These are phyloP conservation scores for Ganoderma leucocontextum DNA, from an alignment of 1,284 basidiomycete species.

Conservation along the genomic window DNA sequence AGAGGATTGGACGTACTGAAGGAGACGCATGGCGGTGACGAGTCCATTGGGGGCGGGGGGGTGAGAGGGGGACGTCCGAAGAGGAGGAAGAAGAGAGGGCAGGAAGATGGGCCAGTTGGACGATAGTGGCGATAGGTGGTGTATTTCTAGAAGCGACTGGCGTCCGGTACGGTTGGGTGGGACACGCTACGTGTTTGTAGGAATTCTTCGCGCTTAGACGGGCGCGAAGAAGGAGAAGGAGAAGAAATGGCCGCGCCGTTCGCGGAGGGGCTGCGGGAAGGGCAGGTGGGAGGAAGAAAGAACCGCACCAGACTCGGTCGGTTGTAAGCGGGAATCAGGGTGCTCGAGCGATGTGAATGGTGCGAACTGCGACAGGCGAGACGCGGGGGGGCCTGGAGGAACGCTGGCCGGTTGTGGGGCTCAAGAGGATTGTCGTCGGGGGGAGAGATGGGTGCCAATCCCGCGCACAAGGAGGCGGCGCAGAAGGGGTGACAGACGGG, in stretches of 20 bases:
- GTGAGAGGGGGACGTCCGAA: slow-evolving; percentile 15
- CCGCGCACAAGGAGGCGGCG: background rate
- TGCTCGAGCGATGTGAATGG: slow-evolving; percentile 1
- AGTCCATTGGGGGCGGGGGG: slow-evolving; percentile 41
- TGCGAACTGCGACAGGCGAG: slow-evolving; percentile 1
- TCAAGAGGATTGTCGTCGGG: background rate
- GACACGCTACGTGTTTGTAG: slow-evolving; percentile 22
- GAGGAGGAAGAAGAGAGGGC: slow-evolving; percentile 30
- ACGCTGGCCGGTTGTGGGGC: background rate
- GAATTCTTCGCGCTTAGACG: slow-evolving; percentile 27
- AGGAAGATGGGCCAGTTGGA: slow-evolving; percentile 26
- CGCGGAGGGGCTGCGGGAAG: slow-evolving; percentile 1
- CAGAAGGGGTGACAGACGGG: slow-evolving; percentile 1
- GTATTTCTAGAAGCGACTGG: slow-evolving; percentile 38
- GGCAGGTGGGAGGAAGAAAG: slow-evolving; percentile 6
- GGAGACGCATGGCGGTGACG: slow-evolving; percentile 64
- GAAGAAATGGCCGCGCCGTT: slow-evolving; percentile 7
- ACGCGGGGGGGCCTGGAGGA: background rate
- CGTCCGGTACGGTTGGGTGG: slow-evolving; percentile 29
- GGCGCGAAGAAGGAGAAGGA: slow-evolving; percentile 23
- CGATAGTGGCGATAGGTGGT: slow-evolving; percentile 36
- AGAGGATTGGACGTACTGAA: slow-evolving; percentile 62
- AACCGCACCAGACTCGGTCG: slow-evolving; percentile 3
- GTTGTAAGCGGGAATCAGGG: slow-evolving; percentile 12
- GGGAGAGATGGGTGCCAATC: background rate